Base-by-base conservation (phyloP, 176 grass and related monocot genomes). In the Poa pratensis region DNA sequence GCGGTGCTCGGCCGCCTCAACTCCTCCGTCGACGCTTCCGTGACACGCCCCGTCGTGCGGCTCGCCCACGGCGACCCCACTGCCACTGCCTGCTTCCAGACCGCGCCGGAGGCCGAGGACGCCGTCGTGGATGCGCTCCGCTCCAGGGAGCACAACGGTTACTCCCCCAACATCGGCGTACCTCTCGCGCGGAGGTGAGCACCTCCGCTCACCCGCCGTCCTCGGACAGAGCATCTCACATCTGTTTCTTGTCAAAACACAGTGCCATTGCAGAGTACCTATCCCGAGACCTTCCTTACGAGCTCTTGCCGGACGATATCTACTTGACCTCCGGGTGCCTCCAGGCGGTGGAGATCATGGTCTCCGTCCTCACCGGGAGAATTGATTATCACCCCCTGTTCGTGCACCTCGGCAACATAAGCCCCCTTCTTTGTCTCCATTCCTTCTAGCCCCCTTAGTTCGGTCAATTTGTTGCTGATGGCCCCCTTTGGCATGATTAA, bases 41-140 rank as follows among this genome's bases (percentile, higher is more conserved):
- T 78, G 0, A 73, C 69, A 7, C 82, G 79, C 35, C 90, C 92
- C 19, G 30, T 94, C 10, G 63, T 94, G 62, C 46, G 22, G 68
- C 92, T 97, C 55, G 88, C 81, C 75, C 76, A 82, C 23, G 95
- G 92, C 35, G 90, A 97, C 61, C 95, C 95, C 48, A 88, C 95
- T 15, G 55, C 73, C 11, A 90, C 79, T 73, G 88, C 90, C 62
- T 92, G 88, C 88, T 97, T 91, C 88, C 82, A 90, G 32, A 92
- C 95, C 42, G 52, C 90, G 35, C 69, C 79, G 0, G 86, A 80
- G 18, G 95, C 95, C 4, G 95, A 88, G 86, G 92, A 92, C 46
- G 92, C 92, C 76, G 58, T 97, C 55, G 90, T 91, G 52, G 86
- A 88, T 17, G 90, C 88, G 8, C 83, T 97, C 78, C 76, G 77